phyloP scores from a whole-genome alignment of 495 filamentous ascomycete genomes.

The Immersiella caudata region DNA sequence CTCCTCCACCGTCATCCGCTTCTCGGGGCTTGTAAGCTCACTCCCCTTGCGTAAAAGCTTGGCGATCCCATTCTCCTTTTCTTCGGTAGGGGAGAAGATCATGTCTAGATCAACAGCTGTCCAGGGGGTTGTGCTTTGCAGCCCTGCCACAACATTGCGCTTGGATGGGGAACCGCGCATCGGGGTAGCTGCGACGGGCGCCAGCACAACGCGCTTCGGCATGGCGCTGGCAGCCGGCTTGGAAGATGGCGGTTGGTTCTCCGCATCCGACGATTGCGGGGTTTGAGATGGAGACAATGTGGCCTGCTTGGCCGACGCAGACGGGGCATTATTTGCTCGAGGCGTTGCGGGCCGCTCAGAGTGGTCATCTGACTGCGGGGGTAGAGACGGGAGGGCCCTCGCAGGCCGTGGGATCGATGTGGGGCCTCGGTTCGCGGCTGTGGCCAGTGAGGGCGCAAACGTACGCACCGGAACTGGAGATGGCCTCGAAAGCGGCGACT shows the following conservation, averaged over 20 bases:
- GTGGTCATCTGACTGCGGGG: conserved; percentile 28
- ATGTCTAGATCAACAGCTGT: conserved; percentile 70
- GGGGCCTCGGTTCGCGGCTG: not conserved
- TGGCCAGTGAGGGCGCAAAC: not conserved
- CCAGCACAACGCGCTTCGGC: conserved; percentile 41
- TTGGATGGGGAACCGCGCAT: conserved; percentile 63
- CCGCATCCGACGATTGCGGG: conserved; percentile 77
- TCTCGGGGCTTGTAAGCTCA: conserved; percentile 75
- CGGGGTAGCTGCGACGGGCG: conserved; percentile 62
- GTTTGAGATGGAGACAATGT: conserved; percentile 60
- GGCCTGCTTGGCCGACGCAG: conserved; percentile 42
- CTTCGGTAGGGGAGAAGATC: conserved; percentile 56
- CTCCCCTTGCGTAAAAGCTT: conserved; percentile 51
- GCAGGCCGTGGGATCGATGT: conserved; percentile 25
- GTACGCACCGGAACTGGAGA: not conserved
- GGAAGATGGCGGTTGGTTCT: conserved; percentile 73
- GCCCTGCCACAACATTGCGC: conserved; percentile 58
- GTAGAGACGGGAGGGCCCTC: conserved; percentile 37
- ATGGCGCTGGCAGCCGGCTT: conserved; percentile 48
- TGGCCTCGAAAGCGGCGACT: not conserved
- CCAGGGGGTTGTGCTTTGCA: conserved; percentile 71
- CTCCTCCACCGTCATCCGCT: conserved; percentile 87
- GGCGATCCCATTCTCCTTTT: conserved; percentile 52
- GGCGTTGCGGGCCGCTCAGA: conserved; percentile 43
- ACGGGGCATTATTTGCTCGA: conserved; percentile 30